Evolutionary conservation across 768 basidiomycete genomes (phyloP), one percentile per base, ranked within the genome.

Genomic region (Russula abietina): DNA sequence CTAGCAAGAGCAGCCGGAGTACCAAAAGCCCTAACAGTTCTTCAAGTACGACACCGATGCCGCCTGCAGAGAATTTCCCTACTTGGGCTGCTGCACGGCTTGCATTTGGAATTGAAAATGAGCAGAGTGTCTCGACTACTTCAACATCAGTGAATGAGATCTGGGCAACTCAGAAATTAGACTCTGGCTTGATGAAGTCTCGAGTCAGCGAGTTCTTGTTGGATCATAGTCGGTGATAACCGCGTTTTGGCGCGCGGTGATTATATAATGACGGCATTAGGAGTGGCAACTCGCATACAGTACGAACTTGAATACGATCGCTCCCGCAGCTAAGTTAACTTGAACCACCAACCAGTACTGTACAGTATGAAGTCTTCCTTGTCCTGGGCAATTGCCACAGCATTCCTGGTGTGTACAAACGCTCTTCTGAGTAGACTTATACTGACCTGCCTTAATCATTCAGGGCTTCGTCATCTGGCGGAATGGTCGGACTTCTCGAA

Each of bases 1-100:
- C 82, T 0, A 85, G 86, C 70, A 77, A 77, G 59, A 80, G 81
- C 64, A 81, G 77, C 66, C 79, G 83, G 7, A 62, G 65, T 36
- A 73, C 75, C 2, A 69, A 71, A 8, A 73, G 70, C 28, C 60
- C 68, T 32, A 67, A 59, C 8, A 61, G 60, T 2, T 11, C 54
- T 32, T 51, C 48, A 2, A 50, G 39, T 12, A n/a, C 41, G 2
- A 3, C 55, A 3, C 48, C 65, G n/a, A 50, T 30, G 1, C 5
- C 55, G 6, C 16, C 14, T 12, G 6, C 19, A 19, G 55, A 65
- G 12, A 22, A 66, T 30, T 65, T 71, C 17, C 71, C 71, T 4
- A 60, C 65, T 4, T 71, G 71, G 71, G 54, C 64, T 4, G 60
- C 60, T n/a, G n/a, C 59, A 28, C 58, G 58, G 26, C 32, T 60